phyloP scores from a whole-genome alignment of 1,284 basidiomycete genomes.

The Anthracocystis walkeri region DNA sequence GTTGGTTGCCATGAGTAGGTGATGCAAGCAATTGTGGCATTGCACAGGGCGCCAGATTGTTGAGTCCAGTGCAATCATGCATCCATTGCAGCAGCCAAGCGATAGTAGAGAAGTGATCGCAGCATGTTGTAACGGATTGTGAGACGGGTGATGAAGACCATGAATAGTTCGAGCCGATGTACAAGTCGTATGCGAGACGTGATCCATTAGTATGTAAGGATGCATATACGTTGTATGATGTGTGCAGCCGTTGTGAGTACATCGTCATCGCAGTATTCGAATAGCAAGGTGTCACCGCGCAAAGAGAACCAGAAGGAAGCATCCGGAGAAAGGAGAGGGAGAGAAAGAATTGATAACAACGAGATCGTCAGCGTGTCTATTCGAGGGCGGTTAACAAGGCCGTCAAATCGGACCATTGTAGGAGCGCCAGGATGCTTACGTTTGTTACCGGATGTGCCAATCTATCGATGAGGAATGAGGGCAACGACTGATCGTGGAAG shows the following conservation, averaged over 20 bases:
- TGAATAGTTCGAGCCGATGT: not conserved
- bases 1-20: too few species aligned
- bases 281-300: not conserved
- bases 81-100: not conserved
- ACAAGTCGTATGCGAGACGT: not conserved
- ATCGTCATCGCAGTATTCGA: not conserved
- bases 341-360: not conserved
- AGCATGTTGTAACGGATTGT: not conserved
- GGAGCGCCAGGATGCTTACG: slow-evolving; percentile 1
- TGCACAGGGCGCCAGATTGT: not conserved
- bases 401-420: not conserved
- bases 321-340: not conserved
- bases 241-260: not conserved
- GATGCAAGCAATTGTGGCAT: not conserved
- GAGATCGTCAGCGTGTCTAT: slow-evolving; percentile 8
- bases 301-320: not conserved
- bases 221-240: not conserved
- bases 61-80: not conserved
- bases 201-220: not conserved
- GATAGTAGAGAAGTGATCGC: not conserved
- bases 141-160: not conserved
- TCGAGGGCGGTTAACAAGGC: not conserved
- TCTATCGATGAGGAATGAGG: not conserved
- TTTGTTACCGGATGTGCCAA: not conserved
- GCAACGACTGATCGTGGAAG: slow-evolving; percentile 13